Evolutionary conservation across 2,329 filamentous ascomycete species (phyloP).

Genomic region (Cercospora zeae-maydis): DNA sequence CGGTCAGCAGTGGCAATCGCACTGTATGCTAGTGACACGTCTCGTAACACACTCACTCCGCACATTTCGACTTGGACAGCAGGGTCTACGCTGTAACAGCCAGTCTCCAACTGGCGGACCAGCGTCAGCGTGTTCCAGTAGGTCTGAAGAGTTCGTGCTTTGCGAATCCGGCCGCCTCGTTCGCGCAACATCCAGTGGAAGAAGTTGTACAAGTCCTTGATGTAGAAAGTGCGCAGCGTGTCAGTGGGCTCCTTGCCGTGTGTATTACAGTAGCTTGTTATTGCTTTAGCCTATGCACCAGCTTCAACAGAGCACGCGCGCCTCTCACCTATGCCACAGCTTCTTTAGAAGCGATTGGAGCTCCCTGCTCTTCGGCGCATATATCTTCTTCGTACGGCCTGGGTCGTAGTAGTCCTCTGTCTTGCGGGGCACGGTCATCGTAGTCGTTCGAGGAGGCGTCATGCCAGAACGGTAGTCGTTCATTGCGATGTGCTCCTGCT

Average conservation of each 20-base stretch:
- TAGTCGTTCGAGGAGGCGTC: too few species aligned
- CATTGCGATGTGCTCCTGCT: too few species aligned
- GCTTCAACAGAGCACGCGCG: neutral
- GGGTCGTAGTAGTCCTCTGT: slow-evolving; percentile 4
- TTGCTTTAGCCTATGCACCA: neutral
- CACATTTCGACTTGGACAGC: slow-evolving; percentile 2
- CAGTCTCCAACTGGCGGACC: slow-evolving; percentile 1
- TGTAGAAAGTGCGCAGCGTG: neutral
- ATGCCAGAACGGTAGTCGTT: too few species aligned
- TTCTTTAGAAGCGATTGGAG: neutral
- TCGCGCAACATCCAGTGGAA: slow-evolving; percentile 3
- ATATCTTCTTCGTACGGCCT: slow-evolving; percentile 6
- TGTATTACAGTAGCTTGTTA: too few species aligned
- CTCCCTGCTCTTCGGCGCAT: slow-evolving; percentile 6
- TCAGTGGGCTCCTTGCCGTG: neutral
- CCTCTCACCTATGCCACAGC: slow-evolving; percentile 7
- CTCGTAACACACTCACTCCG: neutral
- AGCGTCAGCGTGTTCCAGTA: slow-evolving; percentile 4
- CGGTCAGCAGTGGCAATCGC: too few species aligned
- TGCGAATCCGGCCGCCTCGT: neutral
- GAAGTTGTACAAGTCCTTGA: slow-evolving; percentile 1
- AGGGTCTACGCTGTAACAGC: neutral
- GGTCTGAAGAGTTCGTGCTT: neutral
- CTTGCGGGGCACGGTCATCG: neutral
- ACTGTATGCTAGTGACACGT: too few species aligned